Conservation (phyloP, 805 yeast species). For the Yarrowia sp. region DNA sequence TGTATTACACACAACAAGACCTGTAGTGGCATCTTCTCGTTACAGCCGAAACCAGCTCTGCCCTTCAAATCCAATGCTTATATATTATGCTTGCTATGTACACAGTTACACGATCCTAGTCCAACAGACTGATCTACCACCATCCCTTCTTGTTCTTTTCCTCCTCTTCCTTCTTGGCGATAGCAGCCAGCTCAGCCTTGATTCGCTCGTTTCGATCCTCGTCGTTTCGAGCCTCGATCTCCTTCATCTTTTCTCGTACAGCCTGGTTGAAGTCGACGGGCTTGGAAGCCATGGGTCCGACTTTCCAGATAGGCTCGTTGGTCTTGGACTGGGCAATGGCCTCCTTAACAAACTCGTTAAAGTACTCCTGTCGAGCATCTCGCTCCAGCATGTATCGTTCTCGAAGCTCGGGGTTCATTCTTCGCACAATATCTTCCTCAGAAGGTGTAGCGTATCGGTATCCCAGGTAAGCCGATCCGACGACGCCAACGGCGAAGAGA, state of each 20-base stretch:
- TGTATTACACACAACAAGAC: too few relatives aligned
- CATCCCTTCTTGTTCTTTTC: constrained; percentile 25
- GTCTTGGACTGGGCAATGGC: constrained; percentile 21
- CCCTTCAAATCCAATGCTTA: background rate
- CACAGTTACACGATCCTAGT: background rate
- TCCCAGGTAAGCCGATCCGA: constrained; percentile 12
- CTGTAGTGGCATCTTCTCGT: too few relatives aligned
- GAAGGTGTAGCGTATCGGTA: constrained; percentile 14
- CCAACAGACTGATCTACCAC: background rate
- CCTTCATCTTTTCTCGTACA: constrained; percentile 19
- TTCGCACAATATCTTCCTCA: constrained; percentile 22
- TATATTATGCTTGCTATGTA: constrained; percentile 7
- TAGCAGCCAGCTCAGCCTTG: constrained; percentile 2
- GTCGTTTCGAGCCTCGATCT: constrained; percentile 16
- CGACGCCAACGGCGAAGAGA: constrained; percentile 13
- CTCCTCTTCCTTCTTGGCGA: constrained; percentile 19
- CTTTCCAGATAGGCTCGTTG: constrained; percentile 23
- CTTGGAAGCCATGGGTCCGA: constrained; percentile 19
- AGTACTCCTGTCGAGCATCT: constrained; percentile 20
- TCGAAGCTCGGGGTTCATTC: constrained; percentile 10
- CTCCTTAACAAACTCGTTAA: constrained; percentile 23
- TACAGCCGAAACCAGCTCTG: too few relatives aligned
- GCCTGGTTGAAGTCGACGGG: constrained; percentile 15
- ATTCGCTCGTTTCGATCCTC: constrained; percentile 8
- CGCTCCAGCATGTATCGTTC: constrained; percentile 23